A percentile compares a stretch with the other conserved stretches of the same genome.
phyloP scores from a whole-genome alignment of 2,329 filamentous ascomycete species.

The Tetracladium maxilliforme region DNA sequence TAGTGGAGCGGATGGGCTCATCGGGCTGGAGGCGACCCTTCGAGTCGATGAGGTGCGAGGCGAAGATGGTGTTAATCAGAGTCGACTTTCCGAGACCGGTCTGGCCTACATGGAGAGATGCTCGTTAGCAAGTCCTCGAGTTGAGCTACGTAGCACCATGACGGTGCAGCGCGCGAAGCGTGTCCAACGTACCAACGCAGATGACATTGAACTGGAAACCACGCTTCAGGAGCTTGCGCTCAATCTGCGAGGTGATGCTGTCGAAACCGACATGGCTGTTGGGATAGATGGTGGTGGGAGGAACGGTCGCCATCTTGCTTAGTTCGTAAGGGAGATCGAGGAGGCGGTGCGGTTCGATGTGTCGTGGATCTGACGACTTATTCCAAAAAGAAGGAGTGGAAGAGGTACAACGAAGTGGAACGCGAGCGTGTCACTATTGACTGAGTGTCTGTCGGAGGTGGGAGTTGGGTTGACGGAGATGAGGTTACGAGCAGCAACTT shows the following conservation, averaged over 20 bases:
- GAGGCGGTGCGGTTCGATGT: too few relatives aligned
- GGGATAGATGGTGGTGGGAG: conserved; percentile 55
- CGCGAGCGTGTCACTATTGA: too few relatives aligned
- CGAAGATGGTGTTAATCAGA: conserved; percentile 99
- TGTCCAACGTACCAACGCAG: conserved; percentile 74
- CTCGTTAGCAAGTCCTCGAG: conserved; percentile 3
- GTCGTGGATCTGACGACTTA: too few relatives aligned
- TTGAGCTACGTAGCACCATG: not conserved
- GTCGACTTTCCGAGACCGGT: conserved; percentile 98
- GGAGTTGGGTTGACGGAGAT: too few relatives aligned
- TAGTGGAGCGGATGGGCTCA: conserved; percentile 87
- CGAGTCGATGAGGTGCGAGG: conserved; percentile 96
- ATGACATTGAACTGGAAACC: conserved; percentile 99
- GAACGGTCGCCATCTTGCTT: too few relatives aligned
- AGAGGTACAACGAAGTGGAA: too few relatives aligned
- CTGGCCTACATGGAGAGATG: conserved; percentile 50
- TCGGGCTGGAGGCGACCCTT: conserved; percentile 90
- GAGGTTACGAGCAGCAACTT: too few relatives aligned
- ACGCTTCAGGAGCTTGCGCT: conserved; percentile 98
- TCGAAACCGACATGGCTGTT: conserved; percentile 99
- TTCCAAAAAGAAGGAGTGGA: conserved; percentile 5
- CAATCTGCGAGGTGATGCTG: conserved; percentile 98
- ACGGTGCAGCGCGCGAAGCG: conserved; percentile 2
- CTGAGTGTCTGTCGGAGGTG: too few relatives aligned
- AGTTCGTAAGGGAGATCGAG: too few relatives aligned